Percentiles rank a stretch among this genome's conserved stretches.
phyloP scores from a whole-genome alignment of 306 rosid genomes.

The cucumber (Cucumis sativus) region Cucumber_9930_V3 NC_026657.2:10395001-10395500 shows the following conservation, averaged over 20 bases:
- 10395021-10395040: slow-evolving; percentile 83
- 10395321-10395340: slow-evolving; percentile 72
- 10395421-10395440: slow-evolving; percentile 97
- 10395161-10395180: slow-evolving; percentile 68
- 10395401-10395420: slow-evolving; percentile 88
- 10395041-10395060: slow-evolving; percentile 79
- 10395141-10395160: slow-evolving; percentile 73
- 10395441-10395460: slow-evolving; percentile 89
- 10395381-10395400: slow-evolving; percentile 81
- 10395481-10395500: slow-evolving; percentile 94
- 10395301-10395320: slow-evolving; percentile 29
- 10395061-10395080: slow-evolving; percentile 98
- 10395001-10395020: slow-evolving; percentile 73
- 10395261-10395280: slow-evolving; percentile 49
- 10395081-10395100: slow-evolving; percentile 66
- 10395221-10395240: slow-evolving; percentile 45
- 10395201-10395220: slow-evolving; percentile 33
- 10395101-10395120: slow-evolving; percentile 76
- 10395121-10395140: slow-evolving; percentile 91
- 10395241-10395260: slow-evolving; percentile 42
- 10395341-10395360: slow-evolving; percentile 72
- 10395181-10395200: slow-evolving; percentile 65
- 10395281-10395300: slow-evolving; percentile 35
- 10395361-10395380: slow-evolving; percentile 78
- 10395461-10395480: slow-evolving; percentile 65